Conservation (phyloP, 2,329 filamentous ascomycete genomes). For the Pseudonectria foliicola region DNA sequence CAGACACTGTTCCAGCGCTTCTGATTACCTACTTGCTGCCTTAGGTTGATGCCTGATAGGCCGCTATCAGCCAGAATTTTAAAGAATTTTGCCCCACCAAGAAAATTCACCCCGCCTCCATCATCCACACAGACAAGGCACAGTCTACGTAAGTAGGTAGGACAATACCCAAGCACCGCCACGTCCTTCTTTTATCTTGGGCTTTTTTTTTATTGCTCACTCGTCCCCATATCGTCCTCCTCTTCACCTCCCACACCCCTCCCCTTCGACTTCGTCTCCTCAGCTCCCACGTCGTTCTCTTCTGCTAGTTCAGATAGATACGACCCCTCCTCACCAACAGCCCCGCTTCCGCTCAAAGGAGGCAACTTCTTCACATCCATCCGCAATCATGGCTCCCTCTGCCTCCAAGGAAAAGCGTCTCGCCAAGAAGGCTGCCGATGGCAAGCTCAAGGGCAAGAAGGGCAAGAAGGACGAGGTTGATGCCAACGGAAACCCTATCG, state of each 20-base stretch:
- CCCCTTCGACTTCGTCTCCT: conserved; percentile 1
- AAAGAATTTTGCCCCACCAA: conserved; percentile 31
- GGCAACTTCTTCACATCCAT: conserved; percentile 9
- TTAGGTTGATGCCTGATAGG: conserved; percentile 30
- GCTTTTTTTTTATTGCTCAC: conserved; percentile 16
- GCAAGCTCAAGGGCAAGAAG: conserved; percentile 61
- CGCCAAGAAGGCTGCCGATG: conserved; percentile 64
- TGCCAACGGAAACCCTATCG: conserved; percentile 49
- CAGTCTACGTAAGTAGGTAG: conserved; percentile 9
- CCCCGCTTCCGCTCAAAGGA: not conserved
- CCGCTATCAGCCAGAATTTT: conserved; percentile 27
- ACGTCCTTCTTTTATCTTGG: conserved; percentile 11
- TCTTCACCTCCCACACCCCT: conserved; percentile 5
- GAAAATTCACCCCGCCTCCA: conserved; percentile 35
- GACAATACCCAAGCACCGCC: conserved; percentile 20
- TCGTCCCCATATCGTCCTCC: conserved; percentile 16
- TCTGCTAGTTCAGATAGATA: not conserved
- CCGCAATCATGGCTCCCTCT: conserved; percentile 53
- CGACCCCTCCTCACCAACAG: conserved; percentile 1
- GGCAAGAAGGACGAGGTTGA: conserved; percentile 60
- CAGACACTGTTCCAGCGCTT: too few species aligned
- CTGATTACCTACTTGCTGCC: conserved; percentile 19
- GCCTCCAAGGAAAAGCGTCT: conserved; percentile 66
- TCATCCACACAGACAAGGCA: conserved; percentile 14
- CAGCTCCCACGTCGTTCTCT: not conserved